Base-by-base conservation (phyloP, 371 early-diverging fungal genomes). In the Lichtheimia hyalospora region DNA sequence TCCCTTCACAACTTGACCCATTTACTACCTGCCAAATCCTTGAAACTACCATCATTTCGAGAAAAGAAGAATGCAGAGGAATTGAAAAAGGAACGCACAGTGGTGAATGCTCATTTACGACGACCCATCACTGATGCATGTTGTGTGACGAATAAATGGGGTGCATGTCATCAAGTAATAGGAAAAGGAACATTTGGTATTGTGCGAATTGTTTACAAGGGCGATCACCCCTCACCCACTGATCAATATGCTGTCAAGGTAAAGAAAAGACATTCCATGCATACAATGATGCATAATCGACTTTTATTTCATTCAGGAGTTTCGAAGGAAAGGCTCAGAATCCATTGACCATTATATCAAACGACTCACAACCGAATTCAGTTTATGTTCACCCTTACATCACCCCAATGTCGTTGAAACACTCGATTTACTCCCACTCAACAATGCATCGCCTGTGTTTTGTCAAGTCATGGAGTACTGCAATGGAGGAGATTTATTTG, bases 381-480 rank as follows among this genome's bases (percentile, higher is more conserved):
- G 90, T 58, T 89, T 91, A 43, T 73, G 81, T 13, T 77, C 75
- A 18, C 65, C 81, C 2, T 65, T 89, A 23, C 84, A 81, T 50
- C 92, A 91, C 60, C 69, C 64, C 21, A 84, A 90, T 65, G 72
- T 91, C 49, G 82, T 91, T 54, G 75, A 86, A 60, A 89, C 89
- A 0, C 59, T 89, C 44, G 92, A 91, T 62, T 57, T 91, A 14
- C 62, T 88, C 8, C 88, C 85, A 3, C 61, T 79, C 1, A 79
- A 72, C 53, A 82, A 82, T 13, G 71, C 75, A 6, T 76, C 79
- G 4, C 59, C 73, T 16, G 67, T 76, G 6, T 87, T 81, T 50
- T 84, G 84, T 39, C 81, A 88, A 57, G 85, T 89, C 15, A 87
- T 89, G 88, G 88, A 89, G 55, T 89, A 82, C 58, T 85, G 88